Conservation (phyloP, 805 yeast species). For the Hanseniaspora vineae region DNA sequence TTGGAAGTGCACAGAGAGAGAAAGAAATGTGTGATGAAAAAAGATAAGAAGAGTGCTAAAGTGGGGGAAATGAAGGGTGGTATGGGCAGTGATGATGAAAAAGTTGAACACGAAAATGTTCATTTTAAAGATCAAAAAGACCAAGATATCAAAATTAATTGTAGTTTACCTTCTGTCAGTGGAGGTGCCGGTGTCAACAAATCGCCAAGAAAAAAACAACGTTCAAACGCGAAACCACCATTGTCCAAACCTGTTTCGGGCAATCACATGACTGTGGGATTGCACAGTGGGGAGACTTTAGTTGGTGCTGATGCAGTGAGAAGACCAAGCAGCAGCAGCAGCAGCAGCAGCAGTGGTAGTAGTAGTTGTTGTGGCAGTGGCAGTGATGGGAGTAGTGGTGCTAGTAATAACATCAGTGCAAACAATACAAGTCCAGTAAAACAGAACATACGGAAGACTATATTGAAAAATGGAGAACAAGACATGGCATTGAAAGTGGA, state of each 20-base stretch:
- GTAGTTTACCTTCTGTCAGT: too few species aligned
- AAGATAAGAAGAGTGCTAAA: constrained; percentile 11
- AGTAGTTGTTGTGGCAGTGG: too few species aligned
- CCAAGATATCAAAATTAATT: too few species aligned
- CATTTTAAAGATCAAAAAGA: neutral
- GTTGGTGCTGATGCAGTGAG: too few species aligned
- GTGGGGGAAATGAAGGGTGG: too few species aligned
- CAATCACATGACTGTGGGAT: too few species aligned
- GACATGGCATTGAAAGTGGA: constrained; percentile 17
- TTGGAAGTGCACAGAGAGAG: constrained; percentile 59
- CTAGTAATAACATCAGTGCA: constrained; percentile 1
- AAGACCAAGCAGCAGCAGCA: too few species aligned
- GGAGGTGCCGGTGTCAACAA: neutral
- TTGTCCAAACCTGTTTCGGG: too few species aligned
- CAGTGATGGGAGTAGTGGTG: too few species aligned
- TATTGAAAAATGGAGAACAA: constrained; percentile 10
- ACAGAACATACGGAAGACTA: constrained; percentile 11
- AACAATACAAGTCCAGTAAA: constrained; percentile 17
- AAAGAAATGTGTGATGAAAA: constrained; percentile 72
- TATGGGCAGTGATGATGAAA: too few species aligned
- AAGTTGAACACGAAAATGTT: neutral
- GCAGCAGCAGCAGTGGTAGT: too few species aligned
- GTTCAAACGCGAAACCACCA: neutral
- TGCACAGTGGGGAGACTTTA: too few species aligned
- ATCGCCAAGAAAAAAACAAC: neutral